phyloP scores from a whole-genome alignment of 352 stramenopile genomes.

The Phytopythium helicoides region DNA sequence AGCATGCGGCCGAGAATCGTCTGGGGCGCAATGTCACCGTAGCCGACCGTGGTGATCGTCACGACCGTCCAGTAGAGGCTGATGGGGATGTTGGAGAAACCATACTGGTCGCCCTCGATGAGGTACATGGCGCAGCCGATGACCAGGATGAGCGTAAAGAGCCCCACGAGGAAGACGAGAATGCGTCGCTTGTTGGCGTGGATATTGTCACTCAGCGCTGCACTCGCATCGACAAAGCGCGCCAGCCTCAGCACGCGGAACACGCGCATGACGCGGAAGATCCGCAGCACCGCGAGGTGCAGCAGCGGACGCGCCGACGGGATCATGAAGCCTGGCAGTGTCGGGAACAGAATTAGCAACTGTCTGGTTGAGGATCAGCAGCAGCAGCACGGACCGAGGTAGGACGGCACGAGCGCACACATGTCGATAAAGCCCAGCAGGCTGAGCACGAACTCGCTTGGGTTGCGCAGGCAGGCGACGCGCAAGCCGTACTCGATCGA shows the following conservation, averaged over 20 bases:
- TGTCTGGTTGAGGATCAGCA: neutral
- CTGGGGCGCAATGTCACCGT: slow-evolving; percentile 76
- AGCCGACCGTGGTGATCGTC: slow-evolving; percentile 83
- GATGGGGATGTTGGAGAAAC: slow-evolving; percentile 79
- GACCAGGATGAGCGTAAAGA: slow-evolving; percentile 76
- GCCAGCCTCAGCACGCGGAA: slow-evolving; percentile 73
- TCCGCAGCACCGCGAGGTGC: slow-evolving; percentile 68
- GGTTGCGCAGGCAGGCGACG: slow-evolving; percentile 57
- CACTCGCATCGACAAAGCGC: slow-evolving; percentile 71
- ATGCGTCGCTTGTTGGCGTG: slow-evolving; percentile 78
- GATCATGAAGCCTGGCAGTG: slow-evolving; percentile 48
- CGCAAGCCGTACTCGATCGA: slow-evolving; percentile 74
- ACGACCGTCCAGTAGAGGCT: slow-evolving; percentile 86
- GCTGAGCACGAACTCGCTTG: slow-evolving; percentile 62
- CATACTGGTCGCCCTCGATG: slow-evolving; percentile 66
- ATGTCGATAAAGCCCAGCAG: slow-evolving; percentile 77
- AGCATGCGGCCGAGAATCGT: slow-evolving; percentile 77
- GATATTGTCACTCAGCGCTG: slow-evolving; percentile 74
- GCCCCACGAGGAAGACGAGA: slow-evolving; percentile 66
- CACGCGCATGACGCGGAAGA: slow-evolving; percentile 80
- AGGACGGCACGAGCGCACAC: slow-evolving; percentile 75
- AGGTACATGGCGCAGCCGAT: slow-evolving; percentile 84
- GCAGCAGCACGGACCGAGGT: slow-evolving; percentile 39
- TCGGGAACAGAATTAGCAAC: neutral
- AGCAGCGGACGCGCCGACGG: slow-evolving; percentile 59